A percentile compares a stretch with the other conserved stretches of the same genome.
These are phyloP conservation scores for Fraxinus angustifolia DNA, from an alignment of 305 asterid genomes.

Conservation along the genomic window DNA sequence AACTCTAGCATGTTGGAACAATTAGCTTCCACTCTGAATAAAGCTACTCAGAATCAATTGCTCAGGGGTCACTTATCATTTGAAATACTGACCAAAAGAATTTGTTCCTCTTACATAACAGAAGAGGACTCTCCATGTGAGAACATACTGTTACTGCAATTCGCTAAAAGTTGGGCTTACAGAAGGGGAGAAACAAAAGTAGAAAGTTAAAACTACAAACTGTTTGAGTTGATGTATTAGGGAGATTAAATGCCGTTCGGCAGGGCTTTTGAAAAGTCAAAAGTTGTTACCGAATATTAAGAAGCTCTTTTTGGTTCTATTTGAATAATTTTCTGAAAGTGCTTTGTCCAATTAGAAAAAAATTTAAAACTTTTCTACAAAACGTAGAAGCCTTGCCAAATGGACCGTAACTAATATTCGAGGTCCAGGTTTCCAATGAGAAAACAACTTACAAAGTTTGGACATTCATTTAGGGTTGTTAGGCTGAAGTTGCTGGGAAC, in stretches of 20 bases:
- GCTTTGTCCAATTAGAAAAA: neutral
- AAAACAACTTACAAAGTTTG: slow-evolving; percentile 53
- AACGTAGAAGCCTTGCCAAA: neutral
- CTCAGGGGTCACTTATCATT: neutral
- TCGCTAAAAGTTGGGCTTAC: neutral
- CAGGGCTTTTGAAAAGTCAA: neutral
- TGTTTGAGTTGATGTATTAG: slow-evolving; percentile 2
- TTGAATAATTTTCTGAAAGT: neutral
- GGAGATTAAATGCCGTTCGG: neutral
- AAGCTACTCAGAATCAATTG: slow-evolving; percentile 7
- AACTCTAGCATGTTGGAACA: neutral
- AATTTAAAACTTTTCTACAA: neutral
- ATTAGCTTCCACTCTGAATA: neutral
- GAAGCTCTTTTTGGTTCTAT: neutral
- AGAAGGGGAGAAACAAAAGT: slow-evolving; percentile 1
- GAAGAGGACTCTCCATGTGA: neutral
- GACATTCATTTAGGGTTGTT: slow-evolving; percentile 18
- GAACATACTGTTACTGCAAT: neutral
- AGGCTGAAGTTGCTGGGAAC: slow-evolving; percentile 37
- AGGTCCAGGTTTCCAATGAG: slow-evolving; percentile 16
- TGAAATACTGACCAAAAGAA: neutral
- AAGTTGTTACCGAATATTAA: neutral
- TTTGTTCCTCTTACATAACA: neutral
- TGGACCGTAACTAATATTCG: neutral
- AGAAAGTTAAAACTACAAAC: slow-evolving; percentile 7